Conservation (phyloP, 768 basidiomycete genomes). For the Lactarius psammicola region DNA sequence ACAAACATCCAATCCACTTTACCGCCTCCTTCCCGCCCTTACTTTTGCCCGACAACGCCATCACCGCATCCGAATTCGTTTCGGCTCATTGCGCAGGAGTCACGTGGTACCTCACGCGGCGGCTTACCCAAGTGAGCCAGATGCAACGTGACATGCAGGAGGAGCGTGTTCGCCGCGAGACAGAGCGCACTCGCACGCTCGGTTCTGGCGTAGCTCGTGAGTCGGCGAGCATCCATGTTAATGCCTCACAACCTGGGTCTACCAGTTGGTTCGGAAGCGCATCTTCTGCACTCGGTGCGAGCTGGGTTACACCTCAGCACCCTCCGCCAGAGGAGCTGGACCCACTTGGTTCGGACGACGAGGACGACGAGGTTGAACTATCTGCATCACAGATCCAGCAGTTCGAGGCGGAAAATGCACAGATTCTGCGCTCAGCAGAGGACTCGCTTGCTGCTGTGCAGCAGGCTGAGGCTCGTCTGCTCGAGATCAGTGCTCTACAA, state of each 20-base stretch:
- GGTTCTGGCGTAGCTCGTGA: constrained; percentile 77
- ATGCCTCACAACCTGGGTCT: constrained; percentile 46
- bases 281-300: constrained; percentile 40
- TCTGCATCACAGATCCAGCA: constrained; percentile 85
- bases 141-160: constrained; percentile 88
- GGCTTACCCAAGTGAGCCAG: constrained; percentile 77
- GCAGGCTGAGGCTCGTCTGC: constrained; percentile 84
- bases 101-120: constrained; percentile 85
- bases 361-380: constrained; percentile 78
- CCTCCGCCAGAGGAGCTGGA: constrained; percentile 38
- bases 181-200: constrained; percentile 79
- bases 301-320: constrained; percentile 45
- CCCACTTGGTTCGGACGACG: constrained; percentile 55
- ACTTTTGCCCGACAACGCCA: constrained; percentile 53
- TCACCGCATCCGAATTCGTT: constrained; percentile 64
- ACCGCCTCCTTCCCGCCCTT: constrained; percentile 69
- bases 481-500: constrained; percentile 93
- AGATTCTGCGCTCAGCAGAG: constrained; percentile 79
- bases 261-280: constrained; percentile 51
- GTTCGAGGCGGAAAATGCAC: constrained; percentile 90
- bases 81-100: constrained; percentile 94
- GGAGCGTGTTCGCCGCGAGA: constrained; percentile 83
- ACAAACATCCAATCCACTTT: constrained; percentile 60
- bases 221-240: constrained; percentile 45
- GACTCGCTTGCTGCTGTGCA: constrained; percentile 86